phyloP scores from a whole-genome alignment of 805 yeast genomes.

The Saccharomyces paradoxus region DNA sequence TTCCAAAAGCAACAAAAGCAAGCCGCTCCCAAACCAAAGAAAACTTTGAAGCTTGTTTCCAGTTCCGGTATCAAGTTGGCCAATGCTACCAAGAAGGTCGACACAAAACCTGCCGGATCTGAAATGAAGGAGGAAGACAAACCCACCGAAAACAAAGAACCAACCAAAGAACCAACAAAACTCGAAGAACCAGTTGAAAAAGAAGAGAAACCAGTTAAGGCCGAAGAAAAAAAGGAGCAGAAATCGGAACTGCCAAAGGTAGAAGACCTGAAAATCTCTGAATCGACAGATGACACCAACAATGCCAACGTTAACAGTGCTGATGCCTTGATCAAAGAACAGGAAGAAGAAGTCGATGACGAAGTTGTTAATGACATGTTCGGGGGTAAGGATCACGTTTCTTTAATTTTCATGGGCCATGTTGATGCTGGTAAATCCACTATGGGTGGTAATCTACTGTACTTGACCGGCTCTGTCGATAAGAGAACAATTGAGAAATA shows the following conservation, averaged over 20 bases:
- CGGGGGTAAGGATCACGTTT: conserved; percentile 95
- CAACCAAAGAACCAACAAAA: conserved; percentile 13
- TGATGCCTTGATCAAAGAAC: conserved; percentile 55
- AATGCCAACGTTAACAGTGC: conserved; percentile 29
- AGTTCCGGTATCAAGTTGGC: conserved; percentile 59
- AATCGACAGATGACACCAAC: conserved; percentile 9
- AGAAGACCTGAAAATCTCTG: conserved; percentile 25
- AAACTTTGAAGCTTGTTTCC: conserved; percentile 56
- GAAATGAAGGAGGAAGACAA: conserved; percentile 20
- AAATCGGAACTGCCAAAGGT: conserved; percentile 25
- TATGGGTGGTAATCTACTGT: conserved; percentile 96
- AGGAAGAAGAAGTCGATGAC: conserved; percentile 76
- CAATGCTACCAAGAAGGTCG: conserved; percentile 38
- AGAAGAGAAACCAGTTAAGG: neutral
- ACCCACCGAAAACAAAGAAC: conserved; percentile 13
- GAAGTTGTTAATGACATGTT: conserved; percentile 86
- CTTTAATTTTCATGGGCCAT: conserved; percentile 97
- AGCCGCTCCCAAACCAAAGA: conserved; percentile 49
- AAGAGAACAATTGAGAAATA: conserved; percentile 97
- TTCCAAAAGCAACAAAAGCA: conserved; percentile 60
- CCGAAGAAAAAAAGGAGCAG: conserved; percentile 6
- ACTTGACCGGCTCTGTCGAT: conserved; percentile 92
- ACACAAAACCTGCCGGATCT: conserved; percentile 27
- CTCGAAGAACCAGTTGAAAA: conserved; percentile 5
- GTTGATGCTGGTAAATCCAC: conserved; percentile 99